These are phyloP conservation scores for Tubosaeta brunneosetosa DNA, from an alignment of 768 basidiomycete species.

Conservation along the genomic window DNA sequence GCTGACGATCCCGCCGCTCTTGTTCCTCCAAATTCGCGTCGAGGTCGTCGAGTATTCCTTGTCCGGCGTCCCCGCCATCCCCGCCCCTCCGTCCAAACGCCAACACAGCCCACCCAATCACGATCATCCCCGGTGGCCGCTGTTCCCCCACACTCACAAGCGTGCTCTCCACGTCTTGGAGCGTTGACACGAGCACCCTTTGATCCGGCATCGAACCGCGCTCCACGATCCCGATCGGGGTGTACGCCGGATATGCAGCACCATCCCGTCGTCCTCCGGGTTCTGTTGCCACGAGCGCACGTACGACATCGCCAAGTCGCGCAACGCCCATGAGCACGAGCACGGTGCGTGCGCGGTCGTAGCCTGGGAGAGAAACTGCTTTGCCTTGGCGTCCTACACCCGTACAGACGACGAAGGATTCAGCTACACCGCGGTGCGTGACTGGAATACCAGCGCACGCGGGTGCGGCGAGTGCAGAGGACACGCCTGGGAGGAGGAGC, in stretches of 20 bases:
- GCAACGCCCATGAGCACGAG: constrained; percentile 96
- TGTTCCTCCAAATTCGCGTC: constrained; percentile 24
- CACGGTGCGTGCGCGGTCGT: constrained; percentile 75
- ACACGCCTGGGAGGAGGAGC: constrained; percentile 84
- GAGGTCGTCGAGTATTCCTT: constrained; percentile 63
- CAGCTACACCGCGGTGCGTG: constrained; percentile 92
- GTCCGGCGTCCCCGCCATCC: constrained; percentile 52
- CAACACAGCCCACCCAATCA: constrained; percentile 88
- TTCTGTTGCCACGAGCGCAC: constrained; percentile 42
- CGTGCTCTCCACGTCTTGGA: constrained; percentile 64
- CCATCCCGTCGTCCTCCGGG: constrained; percentile 45
- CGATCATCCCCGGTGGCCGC: constrained; percentile 92
- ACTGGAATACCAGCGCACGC: constrained; percentile 88
- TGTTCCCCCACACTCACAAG: constrained; percentile 78
- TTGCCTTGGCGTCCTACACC: constrained; percentile 88
- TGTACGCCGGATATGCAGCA: constrained; percentile 61
- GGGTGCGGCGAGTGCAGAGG: constrained; percentile 86
- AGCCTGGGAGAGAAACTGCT: constrained; percentile 79
- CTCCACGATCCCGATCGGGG: constrained; percentile 92
- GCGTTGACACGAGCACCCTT: constrained; percentile 72
- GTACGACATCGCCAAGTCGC: constrained; percentile 66
- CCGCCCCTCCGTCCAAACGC: constrained; percentile 41
- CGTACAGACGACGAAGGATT: constrained; percentile 86
- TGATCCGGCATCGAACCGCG: constrained; percentile 94
- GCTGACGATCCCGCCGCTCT: constrained; percentile 30